A percentile compares a stretch with the other conserved stretches of the same genome.
Conservation (phyloP, 352 stramenopile genomes). For the Aphanomyces cochlioides region DNA sequence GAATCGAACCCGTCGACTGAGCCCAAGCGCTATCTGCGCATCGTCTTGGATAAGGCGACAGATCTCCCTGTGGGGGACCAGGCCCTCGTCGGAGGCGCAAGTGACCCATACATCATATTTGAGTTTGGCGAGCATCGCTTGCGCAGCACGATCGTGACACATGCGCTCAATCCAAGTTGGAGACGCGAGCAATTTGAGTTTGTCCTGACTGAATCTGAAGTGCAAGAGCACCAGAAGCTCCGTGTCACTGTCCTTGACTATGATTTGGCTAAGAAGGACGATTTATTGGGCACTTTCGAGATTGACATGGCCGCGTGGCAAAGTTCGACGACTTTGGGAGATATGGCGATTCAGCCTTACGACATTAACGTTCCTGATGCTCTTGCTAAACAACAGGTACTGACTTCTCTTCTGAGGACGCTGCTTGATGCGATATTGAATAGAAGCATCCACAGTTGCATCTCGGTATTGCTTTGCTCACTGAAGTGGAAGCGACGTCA, state of each 20-base stretch:
- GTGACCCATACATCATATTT: slow-evolving; percentile 24
- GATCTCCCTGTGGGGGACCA: slow-evolving; percentile 16
- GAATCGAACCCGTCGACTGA: no score
- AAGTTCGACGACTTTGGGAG: slow-evolving; percentile 5
- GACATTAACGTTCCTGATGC: not conserved
- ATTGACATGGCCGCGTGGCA: slow-evolving; percentile 15
- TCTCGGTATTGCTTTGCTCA: not conserved
- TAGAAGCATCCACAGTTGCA: not conserved
- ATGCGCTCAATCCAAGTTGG: slow-evolving; percentile 22
- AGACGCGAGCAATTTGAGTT: slow-evolving; percentile 19
- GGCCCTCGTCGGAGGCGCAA: slow-evolving; percentile 8
- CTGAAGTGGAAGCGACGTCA: not conserved
- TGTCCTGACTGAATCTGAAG: slow-evolving; percentile 11
- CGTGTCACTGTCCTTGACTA: slow-evolving; percentile 11
- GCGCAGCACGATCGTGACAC: slow-evolving; percentile 14
- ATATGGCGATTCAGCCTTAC: slow-evolving; percentile 15
- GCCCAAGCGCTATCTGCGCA: slow-evolving; percentile 14
- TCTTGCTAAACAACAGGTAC: slow-evolving; percentile 10
- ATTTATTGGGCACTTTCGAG: slow-evolving; percentile 13
- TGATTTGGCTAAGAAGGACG: slow-evolving; percentile 15
- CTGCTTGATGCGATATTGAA: no score
- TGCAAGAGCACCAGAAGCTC: not conserved
- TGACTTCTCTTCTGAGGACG: not conserved
- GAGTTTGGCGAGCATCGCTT: not conserved
- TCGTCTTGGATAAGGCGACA: slow-evolving; percentile 24